Conservation (phyloP, 768 basidiomycete species). For the Lentinula sp. region DNA sequence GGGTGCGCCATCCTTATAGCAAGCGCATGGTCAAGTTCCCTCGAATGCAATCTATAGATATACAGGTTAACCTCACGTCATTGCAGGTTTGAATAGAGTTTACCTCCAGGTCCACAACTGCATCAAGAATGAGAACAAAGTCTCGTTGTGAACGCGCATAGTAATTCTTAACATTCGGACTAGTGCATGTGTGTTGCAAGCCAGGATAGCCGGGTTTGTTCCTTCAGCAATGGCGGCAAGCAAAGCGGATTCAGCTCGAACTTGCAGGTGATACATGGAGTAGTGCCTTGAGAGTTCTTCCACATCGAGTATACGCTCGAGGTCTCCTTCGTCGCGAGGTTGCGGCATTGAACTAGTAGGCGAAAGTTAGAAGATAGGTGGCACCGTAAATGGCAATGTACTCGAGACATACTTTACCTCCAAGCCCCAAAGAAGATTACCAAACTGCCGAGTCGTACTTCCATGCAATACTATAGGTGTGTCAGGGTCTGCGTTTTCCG, state of each 20-base stretch:
- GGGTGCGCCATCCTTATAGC: slow-evolving; percentile 22
- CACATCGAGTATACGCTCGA: slow-evolving; percentile 15
- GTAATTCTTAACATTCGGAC: background rate
- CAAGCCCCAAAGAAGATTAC: slow-evolving; percentile 29
- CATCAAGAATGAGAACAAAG: background rate
- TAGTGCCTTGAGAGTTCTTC: background rate
- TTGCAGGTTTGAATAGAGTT: background rate
- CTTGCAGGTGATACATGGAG: background rate
- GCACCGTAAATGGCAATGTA: background rate
- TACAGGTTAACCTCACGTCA: background rate
- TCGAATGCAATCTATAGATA: slow-evolving; percentile 12
- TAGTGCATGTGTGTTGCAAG: background rate
- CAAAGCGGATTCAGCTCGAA: background rate
- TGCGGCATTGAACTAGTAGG: slow-evolving; percentile 20
- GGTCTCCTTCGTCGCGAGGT: slow-evolving; percentile 15
- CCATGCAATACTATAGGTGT: slow-evolving; percentile 32
- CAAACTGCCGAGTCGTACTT: slow-evolving; percentile 31
- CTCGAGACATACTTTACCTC: slow-evolving; percentile 29
- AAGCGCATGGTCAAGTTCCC: slow-evolving; percentile 19
- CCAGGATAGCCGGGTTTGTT: background rate
- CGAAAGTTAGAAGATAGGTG: slow-evolving; percentile 11
- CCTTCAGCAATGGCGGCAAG: background rate
- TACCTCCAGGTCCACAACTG: slow-evolving; percentile 5
- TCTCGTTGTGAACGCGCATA: background rate
- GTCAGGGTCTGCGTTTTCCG: slow-evolving; percentile 6